Evolutionary conservation across 306 rosid species (phyloP).

Genomic region (Alnus rubra): DNA sequence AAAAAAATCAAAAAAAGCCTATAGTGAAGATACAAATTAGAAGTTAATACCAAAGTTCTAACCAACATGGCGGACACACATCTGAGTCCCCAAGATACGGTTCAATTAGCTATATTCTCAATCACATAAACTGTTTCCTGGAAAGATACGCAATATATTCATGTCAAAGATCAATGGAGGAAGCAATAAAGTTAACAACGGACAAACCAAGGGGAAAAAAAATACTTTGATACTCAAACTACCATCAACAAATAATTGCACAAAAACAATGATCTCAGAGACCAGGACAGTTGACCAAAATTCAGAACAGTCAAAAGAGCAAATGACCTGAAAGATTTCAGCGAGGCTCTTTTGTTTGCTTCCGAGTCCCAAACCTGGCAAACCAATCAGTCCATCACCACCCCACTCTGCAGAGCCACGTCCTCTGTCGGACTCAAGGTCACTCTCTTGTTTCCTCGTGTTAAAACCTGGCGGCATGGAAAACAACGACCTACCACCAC

Average conservation of each 20-base stretch:
- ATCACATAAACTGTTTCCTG: slow-evolving; percentile 1
- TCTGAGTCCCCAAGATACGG: background rate
- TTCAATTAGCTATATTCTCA: slow-evolving; percentile 16
- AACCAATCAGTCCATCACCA: slow-evolving; percentile 79
- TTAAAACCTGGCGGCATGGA: slow-evolving; percentile 77
- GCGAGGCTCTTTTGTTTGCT: slow-evolving; percentile 86
- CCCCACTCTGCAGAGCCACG: slow-evolving; percentile 80
- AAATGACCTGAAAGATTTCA: slow-evolving; percentile 86
- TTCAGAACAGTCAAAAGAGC: slow-evolving; percentile 9
- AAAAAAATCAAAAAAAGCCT: too few relatives aligned
- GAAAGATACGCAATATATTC: background rate
- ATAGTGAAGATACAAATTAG: background rate
- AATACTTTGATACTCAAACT: background rate
- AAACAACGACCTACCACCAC: slow-evolving; percentile 55
- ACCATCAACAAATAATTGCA: slow-evolving; percentile 2
- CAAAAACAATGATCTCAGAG: background rate
- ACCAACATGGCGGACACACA: slow-evolving; percentile 6
- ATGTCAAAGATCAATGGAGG: slow-evolving; percentile 7
- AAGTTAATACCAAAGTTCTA: background rate
- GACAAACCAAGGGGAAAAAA: slow-evolving; percentile 3
- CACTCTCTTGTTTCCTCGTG: slow-evolving; percentile 57
- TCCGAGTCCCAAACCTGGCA: slow-evolving; percentile 80
- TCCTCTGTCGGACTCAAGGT: slow-evolving; percentile 51
- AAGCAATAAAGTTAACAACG: background rate
- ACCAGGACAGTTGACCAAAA: background rate